These are phyloP conservation scores for Gloeophyllum trabeum DNA, from an alignment of 768 basidiomycete genomes.

Conservation along the genomic window DNA sequence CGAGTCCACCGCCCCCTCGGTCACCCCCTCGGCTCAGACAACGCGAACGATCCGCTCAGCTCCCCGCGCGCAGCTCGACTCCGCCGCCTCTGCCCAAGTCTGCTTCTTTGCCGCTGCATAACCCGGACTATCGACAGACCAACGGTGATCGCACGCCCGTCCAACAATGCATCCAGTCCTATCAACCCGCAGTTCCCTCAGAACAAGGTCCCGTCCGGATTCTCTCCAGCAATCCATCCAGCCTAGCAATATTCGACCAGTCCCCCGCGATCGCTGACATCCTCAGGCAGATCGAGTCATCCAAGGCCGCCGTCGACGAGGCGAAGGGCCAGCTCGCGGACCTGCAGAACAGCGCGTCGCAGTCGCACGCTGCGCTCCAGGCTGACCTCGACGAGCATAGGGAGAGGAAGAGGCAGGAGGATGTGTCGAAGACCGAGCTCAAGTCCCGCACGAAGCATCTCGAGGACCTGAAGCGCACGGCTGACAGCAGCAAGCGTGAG, in stretches of 20 bases:
- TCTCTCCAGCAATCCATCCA: constrained; percentile 15
- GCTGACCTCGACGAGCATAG: constrained; percentile 64
- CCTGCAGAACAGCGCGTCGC: constrained; percentile 39
- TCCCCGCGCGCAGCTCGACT: constrained; percentile 48
- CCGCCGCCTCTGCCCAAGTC: constrained; percentile 82
- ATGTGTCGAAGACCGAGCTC: constrained; percentile 62
- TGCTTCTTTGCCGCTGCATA: constrained; percentile 66
- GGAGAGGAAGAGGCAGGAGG: constrained; percentile 72
- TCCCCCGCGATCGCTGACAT: constrained; percentile 66
- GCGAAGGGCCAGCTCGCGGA: constrained; percentile 61
- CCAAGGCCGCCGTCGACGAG: constrained; percentile 53
- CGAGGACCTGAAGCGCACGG: constrained; percentile 78
- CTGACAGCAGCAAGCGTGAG: constrained; percentile 72
- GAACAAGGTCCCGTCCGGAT: constrained; percentile 10
- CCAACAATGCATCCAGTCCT: constrained; percentile 14
- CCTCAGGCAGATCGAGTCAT: constrained; percentile 56
- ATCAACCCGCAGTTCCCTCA: constrained; percentile 8
- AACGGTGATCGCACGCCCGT: constrained; percentile 5
- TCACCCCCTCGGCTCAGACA: constrained; percentile 23
- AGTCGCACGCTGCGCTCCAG: constrained; percentile 58
- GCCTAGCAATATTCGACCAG: constrained; percentile 34
- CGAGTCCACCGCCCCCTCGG: background rate
- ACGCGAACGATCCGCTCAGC: constrained; percentile 41
- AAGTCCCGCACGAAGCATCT: constrained; percentile 76
- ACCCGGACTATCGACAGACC: constrained; percentile 12